These are phyloP conservation scores for Bassia scoparia DNA, from an alignment of 148 eudicot species.

Conservation along the genomic window DNA sequence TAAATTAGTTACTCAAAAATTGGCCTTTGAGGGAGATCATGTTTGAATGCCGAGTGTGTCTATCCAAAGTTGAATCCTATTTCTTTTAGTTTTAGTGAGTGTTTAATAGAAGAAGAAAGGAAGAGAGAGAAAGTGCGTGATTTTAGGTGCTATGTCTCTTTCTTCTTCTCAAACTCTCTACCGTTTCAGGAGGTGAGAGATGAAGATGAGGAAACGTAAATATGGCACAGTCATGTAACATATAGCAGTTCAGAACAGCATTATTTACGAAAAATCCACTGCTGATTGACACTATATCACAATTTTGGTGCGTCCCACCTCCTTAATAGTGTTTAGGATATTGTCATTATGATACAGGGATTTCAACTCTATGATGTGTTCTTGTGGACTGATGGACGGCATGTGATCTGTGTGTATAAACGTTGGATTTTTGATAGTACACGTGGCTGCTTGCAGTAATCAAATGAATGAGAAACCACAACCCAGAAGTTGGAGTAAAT, in stretches of 20 bases:
- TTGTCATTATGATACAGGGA: too few relatives aligned
- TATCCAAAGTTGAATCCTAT: not conserved
- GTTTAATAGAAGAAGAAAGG: too few relatives aligned
- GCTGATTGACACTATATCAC: too few relatives aligned
- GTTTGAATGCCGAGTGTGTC: constrained; percentile 13
- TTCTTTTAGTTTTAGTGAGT: not conserved
- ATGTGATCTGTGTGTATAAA: too few relatives aligned
- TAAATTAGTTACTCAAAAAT: constrained; percentile 52
- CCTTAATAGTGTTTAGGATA: too few relatives aligned
- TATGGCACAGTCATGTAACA: not conserved
- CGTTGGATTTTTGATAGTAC: too few relatives aligned
- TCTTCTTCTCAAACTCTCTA: constrained; percentile 6
- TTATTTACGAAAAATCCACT: constrained; percentile 4
- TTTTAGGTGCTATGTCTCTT: not conserved
- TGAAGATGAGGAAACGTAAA: not conserved
- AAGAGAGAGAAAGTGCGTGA: not conserved
- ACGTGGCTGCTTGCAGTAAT: too few relatives aligned
- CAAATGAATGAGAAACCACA: too few relatives aligned
- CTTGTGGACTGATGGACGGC: too few relatives aligned
- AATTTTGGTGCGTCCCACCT: too few relatives aligned
- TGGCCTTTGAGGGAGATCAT: constrained; percentile 60
- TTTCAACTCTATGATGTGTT: too few relatives aligned
- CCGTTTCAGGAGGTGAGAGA: constrained; percentile 15
- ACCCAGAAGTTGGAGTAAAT: too few relatives aligned
- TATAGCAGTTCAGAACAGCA: not conserved